Percentiles rank a stretch among this genome's conserved stretches.
Evolutionary conservation across 805 yeast genomes (phyloP).

Genomic region (Schwanniomyces sp.): DNA sequence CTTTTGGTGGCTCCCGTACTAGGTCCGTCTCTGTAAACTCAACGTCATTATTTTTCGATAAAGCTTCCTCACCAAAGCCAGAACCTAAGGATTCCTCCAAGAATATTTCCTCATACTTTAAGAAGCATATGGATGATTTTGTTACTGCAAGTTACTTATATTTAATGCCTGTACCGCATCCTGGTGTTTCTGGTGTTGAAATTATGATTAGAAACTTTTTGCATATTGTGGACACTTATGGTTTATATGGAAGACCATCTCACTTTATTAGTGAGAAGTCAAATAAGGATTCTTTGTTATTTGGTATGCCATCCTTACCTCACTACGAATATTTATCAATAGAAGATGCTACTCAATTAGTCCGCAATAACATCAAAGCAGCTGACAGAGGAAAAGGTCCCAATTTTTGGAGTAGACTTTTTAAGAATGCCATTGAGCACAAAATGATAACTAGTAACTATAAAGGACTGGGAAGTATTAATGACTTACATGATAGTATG

Average conservation of each 20-base stretch:
- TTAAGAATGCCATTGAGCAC: conserved; percentile 16
- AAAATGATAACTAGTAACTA: conserved; percentile 19
- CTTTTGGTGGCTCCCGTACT: conserved; percentile 9
- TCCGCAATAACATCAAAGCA: conserved; percentile 14
- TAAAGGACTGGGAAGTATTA: conserved; percentile 38
- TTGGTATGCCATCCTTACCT: conserved; percentile 76
- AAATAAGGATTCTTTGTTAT: conserved; percentile 63
- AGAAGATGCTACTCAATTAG: conserved; percentile 22
- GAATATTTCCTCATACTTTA: conserved; percentile 20
- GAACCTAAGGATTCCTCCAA: conserved; percentile 5
- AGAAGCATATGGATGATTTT: conserved; percentile 27
- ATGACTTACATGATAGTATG: conserved; percentile 25
- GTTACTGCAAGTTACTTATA: conserved; percentile 48
- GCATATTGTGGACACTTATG: conserved; percentile 70
- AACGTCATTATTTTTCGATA: conserved; percentile 29
- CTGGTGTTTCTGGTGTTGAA: conserved; percentile 70
- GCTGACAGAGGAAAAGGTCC: conserved; percentile 27
- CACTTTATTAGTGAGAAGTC: conserved; percentile 72
- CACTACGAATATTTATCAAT: conserved; percentile 54
- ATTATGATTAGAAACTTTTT: conserved; percentile 69
- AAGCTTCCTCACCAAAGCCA: conserved; percentile 22
- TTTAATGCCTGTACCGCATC: conserved; percentile 71
- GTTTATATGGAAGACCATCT: conserved; percentile 72
- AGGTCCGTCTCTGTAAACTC: conserved; percentile 22
- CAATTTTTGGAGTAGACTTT: conserved; percentile 25